Conservation (phyloP, 1,284 basidiomycete species). For the Athelia sp. region DNA sequence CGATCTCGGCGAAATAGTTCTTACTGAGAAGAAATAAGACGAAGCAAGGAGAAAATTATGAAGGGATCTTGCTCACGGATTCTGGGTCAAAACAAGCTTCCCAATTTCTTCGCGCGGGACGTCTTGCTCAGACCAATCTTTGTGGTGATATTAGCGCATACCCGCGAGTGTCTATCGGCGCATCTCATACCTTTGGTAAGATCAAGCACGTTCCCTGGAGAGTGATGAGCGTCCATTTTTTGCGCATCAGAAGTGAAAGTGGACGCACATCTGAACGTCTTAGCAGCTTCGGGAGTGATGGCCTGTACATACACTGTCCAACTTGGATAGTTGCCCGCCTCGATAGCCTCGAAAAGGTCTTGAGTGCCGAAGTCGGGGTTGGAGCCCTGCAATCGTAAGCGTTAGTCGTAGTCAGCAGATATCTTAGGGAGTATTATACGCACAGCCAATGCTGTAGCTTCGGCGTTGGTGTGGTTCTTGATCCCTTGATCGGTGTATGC, state of each 20-base stretch:
- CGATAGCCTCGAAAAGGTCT: constrained; percentile 31
- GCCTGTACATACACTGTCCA: constrained; percentile 29
- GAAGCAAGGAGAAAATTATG: not conserved
- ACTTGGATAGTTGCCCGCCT: constrained; percentile 25
- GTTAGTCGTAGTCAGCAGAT: too few relatives aligned
- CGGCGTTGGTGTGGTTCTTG: constrained; percentile 78
- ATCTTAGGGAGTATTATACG: too few relatives aligned
- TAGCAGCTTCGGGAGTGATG: constrained; percentile 27
- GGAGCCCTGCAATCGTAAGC: constrained; percentile 2
- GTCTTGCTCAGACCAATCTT: constrained; percentile 74
- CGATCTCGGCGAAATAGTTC: constrained; percentile 86
- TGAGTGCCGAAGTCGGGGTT: constrained; percentile 33
- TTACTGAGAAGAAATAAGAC: constrained; percentile 19
- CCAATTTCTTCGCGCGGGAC: constrained; percentile 86
- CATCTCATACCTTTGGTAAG: constrained; percentile 79
- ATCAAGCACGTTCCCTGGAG: constrained; percentile 74
- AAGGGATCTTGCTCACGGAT: constrained; percentile 34
- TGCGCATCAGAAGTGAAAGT: not conserved
- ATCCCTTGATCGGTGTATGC: constrained; percentile 90
- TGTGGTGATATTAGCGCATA: not conserved
- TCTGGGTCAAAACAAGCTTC: constrained; percentile 83
- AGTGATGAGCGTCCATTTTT: too few relatives aligned
- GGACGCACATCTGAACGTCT: constrained; percentile 25
- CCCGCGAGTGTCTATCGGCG: not conserved
- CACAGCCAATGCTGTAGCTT: constrained; percentile 76